Base-by-base conservation (phyloP, 495 filamentous ascomycete species). In the Symbiotaphrina buchneri region DNA sequence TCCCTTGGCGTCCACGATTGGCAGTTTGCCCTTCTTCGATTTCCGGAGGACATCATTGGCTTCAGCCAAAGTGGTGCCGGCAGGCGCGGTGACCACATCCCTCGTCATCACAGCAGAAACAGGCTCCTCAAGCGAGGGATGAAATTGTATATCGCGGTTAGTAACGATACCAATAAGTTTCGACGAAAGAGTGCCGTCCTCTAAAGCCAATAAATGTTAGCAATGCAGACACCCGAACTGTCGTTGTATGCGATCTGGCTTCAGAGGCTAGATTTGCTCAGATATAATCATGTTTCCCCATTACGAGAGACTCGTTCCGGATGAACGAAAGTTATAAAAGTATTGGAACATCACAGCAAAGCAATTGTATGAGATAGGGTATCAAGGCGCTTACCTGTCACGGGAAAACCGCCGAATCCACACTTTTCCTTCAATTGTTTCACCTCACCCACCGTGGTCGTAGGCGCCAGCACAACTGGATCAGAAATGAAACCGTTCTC, bases 251-350 rank as follows among this genome's bases (percentile, higher is more conserved):
- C 24, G 3, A 1, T 3, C 24, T 26, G n/a, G 30, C 7, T 11
- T 4, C 8, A 17, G 15, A 10, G 3, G n/a, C 1, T 10, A 31
- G 18, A 3, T 1, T 32, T 21, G 28, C 33, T 43, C 39, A 46
- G 39, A 34, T 32, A 28, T 21, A 31, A 40, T 11, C 13, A 29
- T 41, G 48, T 60, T 56, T 84, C 81, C 79, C 63, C 82, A 92
- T 56, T 56, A 73, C 77, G 64, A 71, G 73, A 65, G 66, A 63
- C 63, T 67, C 78, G 69, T 74, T 74, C 61, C 79, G 83, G 90
- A 79, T 79, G 90, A 97, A 95, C 90, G 87, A 97, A 97, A 97
- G 87, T 97, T 93, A 94, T 74, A 60, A 55, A 59, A 57, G 56
- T 60, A 65, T 49, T 45, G 66, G 65, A 68, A 83, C 81, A 90